Evolutionary conservation across 2,329 filamentous ascomycete genomes (phyloP).

Genomic region (Alternaria novae-zelandiae): DNA sequence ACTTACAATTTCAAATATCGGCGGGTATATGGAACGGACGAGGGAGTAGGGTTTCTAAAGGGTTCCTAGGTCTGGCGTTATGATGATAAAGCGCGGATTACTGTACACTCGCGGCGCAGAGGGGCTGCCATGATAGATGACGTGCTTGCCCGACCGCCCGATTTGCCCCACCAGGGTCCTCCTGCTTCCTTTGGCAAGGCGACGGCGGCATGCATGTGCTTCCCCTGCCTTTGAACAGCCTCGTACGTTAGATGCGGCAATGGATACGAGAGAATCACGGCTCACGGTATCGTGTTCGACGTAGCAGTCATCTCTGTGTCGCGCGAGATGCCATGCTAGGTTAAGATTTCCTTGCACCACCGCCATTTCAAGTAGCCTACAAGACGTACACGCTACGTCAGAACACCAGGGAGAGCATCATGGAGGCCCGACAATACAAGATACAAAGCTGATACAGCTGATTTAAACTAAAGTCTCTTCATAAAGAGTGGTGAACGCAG

Average conservation of each 20-base stretch:
- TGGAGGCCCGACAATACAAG: not conserved
- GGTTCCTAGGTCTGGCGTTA: constrained; percentile 15
- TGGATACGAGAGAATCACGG: not conserved
- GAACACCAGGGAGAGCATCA: not conserved
- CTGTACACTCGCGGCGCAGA: constrained; percentile 17
- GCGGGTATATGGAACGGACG: constrained; percentile 21
- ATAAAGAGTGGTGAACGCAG: not conserved
- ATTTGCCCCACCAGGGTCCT: constrained; percentile 21
- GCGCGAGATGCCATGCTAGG: not conserved
- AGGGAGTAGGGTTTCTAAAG: constrained; percentile 7
- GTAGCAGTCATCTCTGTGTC: not conserved
- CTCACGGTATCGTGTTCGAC: not conserved
- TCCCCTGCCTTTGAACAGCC: not conserved
- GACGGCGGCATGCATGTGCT: not conserved
- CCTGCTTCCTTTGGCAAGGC: constrained; percentile 12
- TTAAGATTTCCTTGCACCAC: not conserved
- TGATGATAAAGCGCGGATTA: constrained; percentile 35
- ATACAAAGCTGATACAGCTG: constrained; percentile 21
- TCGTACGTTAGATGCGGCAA: not conserved
- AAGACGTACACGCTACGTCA: not conserved
- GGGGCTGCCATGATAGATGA: constrained; percentile 27
- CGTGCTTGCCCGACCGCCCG: constrained; percentile 30
- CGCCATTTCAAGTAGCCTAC: not conserved
- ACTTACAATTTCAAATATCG: constrained; percentile 35
- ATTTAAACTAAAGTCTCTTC: constrained; percentile 31